These are phyloP conservation scores for Neonectria faginata DNA, from an alignment of 2,329 filamentous ascomycete genomes.

Conservation along the genomic window DNA sequence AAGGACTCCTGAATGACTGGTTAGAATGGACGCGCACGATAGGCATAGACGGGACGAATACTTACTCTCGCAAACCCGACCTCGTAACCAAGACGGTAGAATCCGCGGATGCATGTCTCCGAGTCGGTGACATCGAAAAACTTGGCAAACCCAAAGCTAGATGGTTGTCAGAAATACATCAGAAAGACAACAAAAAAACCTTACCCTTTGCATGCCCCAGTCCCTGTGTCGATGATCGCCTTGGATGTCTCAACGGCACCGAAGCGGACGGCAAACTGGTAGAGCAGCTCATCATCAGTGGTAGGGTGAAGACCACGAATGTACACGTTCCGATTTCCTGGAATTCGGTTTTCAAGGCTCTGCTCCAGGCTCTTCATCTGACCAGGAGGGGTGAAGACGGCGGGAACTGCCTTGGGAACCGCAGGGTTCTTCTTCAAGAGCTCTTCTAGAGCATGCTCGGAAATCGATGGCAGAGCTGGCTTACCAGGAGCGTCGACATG, in stretches of 20 bases:
- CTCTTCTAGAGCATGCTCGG: constrained; percentile 69
- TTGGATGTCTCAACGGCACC: constrained; percentile 97
- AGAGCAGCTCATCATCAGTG: constrained; percentile 90
- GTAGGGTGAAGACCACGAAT: constrained; percentile 96
- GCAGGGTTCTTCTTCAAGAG: constrained; percentile 80
- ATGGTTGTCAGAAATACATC: constrained; percentile 24
- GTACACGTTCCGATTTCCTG: constrained; percentile 97
- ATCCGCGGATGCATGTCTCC: constrained; percentile 95
- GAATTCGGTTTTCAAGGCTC: constrained; percentile 90
- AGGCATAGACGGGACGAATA: constrained; percentile 24
- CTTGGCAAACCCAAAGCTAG: constrained; percentile 96
- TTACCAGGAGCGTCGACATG: constrained; percentile 58
- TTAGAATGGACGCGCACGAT: constrained; percentile 14
- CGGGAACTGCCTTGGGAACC: constrained; percentile 89
- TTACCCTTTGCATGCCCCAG: constrained; percentile 95
- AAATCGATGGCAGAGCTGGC: constrained; percentile 51
- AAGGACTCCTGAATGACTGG: constrained; percentile 82
- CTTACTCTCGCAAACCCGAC: constrained; percentile 93
- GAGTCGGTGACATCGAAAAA: constrained; percentile 89
- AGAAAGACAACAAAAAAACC: constrained; percentile 42
- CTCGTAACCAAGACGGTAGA: constrained; percentile 94
- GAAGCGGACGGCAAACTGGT: constrained; percentile 86
- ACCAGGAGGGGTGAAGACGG: constrained; percentile 85
- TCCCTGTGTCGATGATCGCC: constrained; percentile 96
- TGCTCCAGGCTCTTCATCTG: constrained; percentile 92